phyloP scores from a whole-genome alignment of 257 asterid genomes.

The Scutellaria barbata region DNA sequence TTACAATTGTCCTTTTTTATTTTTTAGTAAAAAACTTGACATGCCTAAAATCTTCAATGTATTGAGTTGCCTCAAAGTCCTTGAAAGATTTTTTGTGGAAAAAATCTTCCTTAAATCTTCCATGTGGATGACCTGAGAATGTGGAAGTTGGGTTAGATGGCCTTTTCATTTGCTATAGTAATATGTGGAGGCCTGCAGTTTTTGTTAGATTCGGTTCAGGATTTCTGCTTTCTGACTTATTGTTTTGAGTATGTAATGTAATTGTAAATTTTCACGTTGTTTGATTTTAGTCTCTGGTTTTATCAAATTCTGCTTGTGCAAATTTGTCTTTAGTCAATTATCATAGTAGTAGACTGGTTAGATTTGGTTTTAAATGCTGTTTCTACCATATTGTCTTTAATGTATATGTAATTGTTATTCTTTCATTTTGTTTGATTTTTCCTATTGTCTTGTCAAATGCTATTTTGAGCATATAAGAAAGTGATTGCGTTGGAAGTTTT shows the following conservation, averaged over 20 bases:
- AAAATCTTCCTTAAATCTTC: constrained; percentile 7
- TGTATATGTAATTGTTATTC: neutral
- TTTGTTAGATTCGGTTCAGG: constrained; percentile 21
- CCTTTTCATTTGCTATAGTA: neutral
- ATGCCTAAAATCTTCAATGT: constrained; percentile 21
- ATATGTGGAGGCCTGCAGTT: constrained; percentile 23
- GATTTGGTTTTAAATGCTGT: constrained; percentile 16
- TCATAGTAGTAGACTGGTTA: neutral
- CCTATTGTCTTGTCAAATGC: constrained; percentile 7
- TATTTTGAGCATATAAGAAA: constrained; percentile 22
- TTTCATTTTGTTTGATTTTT: neutral
- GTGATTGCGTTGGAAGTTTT: constrained; percentile 2
- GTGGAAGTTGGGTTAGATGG: constrained; percentile 19
- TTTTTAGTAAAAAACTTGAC: neutral
- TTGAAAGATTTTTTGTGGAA: constrained; percentile 15
- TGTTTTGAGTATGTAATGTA: neutral
- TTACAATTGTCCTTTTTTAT: neutral
- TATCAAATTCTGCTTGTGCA: constrained; percentile 2
- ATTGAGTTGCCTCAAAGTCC: neutral
- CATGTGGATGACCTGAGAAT: constrained; percentile 2
- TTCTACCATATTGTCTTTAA: constrained; percentile 8
- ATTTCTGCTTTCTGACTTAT: constrained; percentile 15
- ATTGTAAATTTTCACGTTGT: neutral
- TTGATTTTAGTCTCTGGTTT: neutral
- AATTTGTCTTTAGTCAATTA: neutral